Percentiles rank a stretch among this genome's conserved stretches.
Evolutionary conservation across 352 stramenopile genomes (phyloP).

Genomic region (Phytopythium oedochilum): DNA sequence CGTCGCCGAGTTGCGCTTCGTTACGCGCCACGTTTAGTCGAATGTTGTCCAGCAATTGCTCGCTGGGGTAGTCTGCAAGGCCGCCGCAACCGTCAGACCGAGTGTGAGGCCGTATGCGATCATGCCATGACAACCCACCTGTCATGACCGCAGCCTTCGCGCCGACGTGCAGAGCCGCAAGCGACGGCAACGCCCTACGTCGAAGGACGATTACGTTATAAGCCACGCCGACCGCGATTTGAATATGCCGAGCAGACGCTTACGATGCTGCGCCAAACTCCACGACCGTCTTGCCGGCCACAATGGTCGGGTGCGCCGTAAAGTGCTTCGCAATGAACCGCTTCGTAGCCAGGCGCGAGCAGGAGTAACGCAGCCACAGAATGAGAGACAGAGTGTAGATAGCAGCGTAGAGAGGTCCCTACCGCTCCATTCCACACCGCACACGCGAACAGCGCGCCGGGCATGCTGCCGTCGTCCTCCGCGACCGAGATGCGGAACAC

Average conservation of each 20-base stretch:
- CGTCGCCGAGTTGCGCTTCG: slow-evolving; percentile 17
- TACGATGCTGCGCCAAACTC: slow-evolving; percentile 54
- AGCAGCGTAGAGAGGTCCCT: background rate
- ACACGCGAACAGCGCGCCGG: slow-evolving; percentile 45
- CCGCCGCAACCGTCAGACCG: background rate
- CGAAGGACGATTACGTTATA: background rate
- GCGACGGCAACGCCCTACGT: slow-evolving; percentile 35
- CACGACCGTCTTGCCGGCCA: slow-evolving; percentile 24
- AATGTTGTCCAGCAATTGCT: slow-evolving; percentile 42
- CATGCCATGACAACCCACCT: slow-evolving; percentile 11
- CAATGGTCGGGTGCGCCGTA: slow-evolving; percentile 22
- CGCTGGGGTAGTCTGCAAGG: slow-evolving; percentile 41
- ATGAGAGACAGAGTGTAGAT: too few relatives aligned
- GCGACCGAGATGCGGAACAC: slow-evolving; percentile 36
- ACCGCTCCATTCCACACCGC: slow-evolving; percentile 45
- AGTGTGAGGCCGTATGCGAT: background rate
- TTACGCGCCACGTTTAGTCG: slow-evolving; percentile 35
- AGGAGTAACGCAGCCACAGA: background rate
- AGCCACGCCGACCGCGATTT: background rate
- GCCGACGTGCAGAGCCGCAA: slow-evolving; percentile 38
- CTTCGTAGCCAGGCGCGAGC: too few relatives aligned
- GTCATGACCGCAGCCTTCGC: slow-evolving; percentile 37
- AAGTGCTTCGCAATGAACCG: slow-evolving; percentile 42
- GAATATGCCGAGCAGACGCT: background rate
- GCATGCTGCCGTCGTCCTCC: slow-evolving; percentile 42